Percentiles rank a stretch among this genome's conserved stretches.
Evolutionary conservation across 768 basidiomycete genomes (phyloP).

Genomic region (Russula griseocarnosa): DNA sequence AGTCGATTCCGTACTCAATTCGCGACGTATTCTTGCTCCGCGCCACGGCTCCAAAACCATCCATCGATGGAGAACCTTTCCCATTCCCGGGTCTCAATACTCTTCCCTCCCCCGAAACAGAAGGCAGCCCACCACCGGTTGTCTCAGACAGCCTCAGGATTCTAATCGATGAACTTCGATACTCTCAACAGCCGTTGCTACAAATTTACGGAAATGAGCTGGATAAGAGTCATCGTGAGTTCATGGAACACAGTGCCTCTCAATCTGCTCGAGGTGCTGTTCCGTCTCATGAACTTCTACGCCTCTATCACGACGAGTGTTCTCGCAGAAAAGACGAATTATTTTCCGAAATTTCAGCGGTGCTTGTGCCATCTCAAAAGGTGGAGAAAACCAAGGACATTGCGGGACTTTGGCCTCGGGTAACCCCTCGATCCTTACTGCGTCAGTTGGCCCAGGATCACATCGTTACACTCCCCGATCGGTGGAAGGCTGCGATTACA

Average conservation of each 20-base stretch:
- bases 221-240: not conserved
- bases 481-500: not conserved
- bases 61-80: not conserved
- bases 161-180: slow-evolving; percentile 8
- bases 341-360: not conserved
- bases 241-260: not conserved
- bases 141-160: not conserved
- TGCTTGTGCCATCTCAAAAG: slow-evolving; percentile 2
- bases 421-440: slow-evolving; percentile 10
- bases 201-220: slow-evolving; percentile 14
- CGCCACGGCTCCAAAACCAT: not conserved
- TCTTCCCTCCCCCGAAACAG: not conserved
- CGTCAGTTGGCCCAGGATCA: slow-evolving; percentile 30
- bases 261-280: not conserved
- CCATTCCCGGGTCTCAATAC: no score
- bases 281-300: not conserved
- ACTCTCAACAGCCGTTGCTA: not conserved
- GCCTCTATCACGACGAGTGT: not conserved
- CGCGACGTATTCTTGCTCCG: not conserved
- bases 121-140: not conserved
- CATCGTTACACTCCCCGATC: slow-evolving; percentile 9
- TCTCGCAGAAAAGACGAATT: not conserved
- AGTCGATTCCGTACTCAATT: not conserved
- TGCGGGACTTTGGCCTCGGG: slow-evolving; percentile 19
- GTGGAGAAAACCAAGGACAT: not conserved